Conservation (phyloP, 768 basidiomycete genomes). For the Tylopilus sp. region DNA sequence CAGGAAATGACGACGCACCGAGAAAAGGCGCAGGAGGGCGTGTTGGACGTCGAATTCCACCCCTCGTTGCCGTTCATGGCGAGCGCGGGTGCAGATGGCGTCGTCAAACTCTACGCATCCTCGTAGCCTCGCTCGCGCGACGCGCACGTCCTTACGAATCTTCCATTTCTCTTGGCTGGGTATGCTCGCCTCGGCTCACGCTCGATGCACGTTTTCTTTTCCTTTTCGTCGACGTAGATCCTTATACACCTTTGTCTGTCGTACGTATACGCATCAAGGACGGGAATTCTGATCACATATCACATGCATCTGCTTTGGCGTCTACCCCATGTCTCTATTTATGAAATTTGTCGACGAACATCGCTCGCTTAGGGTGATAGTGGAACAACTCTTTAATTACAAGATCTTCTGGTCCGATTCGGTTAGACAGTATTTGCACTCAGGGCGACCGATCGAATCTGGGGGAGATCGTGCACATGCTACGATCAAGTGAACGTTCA, state of each 20-base stretch:
- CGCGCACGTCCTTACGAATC: background rate
- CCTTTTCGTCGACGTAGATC: slow-evolving; percentile 8
- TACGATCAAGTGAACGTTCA: too few relatives aligned
- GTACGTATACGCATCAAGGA: slow-evolving; percentile 24
- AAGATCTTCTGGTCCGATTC: too few relatives aligned
- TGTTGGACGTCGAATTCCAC: slow-evolving; percentile 84
- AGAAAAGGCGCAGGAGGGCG: slow-evolving; percentile 87
- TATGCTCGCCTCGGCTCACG: slow-evolving; percentile 16
- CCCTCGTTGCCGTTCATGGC: slow-evolving; percentile 82
- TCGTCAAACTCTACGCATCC: slow-evolving; percentile 87
- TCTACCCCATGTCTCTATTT: background rate
- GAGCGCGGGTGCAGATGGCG: slow-evolving; percentile 94
- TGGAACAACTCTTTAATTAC: background rate
- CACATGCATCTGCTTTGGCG: slow-evolving; percentile 1
- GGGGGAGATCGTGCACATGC: too few relatives aligned
- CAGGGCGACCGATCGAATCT: too few relatives aligned
- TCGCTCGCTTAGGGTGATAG: background rate
- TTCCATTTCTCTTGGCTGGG: background rate
- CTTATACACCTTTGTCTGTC: slow-evolving; percentile 7
- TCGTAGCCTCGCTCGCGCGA: slow-evolving; percentile 40
- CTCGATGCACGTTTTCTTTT: slow-evolving; percentile 3
- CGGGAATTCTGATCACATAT: slow-evolving; percentile 23
- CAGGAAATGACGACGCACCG: slow-evolving; percentile 91
- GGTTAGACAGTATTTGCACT: too few relatives aligned
- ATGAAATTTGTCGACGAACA: background rate